Percentiles rank a stretch among this genome's conserved stretches.
Conservation (phyloP, 805 yeast species). For the Maudiozyma serrabonitensis region DNA sequence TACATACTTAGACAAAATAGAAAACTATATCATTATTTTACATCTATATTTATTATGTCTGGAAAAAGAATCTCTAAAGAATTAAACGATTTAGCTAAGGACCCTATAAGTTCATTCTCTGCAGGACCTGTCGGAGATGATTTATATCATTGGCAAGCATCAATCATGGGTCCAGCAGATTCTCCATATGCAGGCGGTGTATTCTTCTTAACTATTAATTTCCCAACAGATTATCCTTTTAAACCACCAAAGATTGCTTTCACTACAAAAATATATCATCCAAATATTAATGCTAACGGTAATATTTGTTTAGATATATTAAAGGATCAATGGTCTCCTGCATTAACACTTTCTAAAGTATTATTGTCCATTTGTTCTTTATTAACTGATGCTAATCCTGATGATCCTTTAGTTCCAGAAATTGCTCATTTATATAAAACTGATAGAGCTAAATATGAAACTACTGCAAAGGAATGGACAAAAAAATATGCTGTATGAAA, state of each 20-base stretch:
- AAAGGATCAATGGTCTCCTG: slow-evolving; percentile 99
- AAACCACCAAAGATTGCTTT: slow-evolving; percentile 93
- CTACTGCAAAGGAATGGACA: slow-evolving; percentile 98
- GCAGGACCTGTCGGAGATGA: slow-evolving; percentile 99
- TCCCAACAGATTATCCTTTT: slow-evolving; percentile 98
- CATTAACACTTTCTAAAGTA: slow-evolving; percentile 91
- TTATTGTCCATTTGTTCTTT: slow-evolving; percentile 89
- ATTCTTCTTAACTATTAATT: slow-evolving; percentile 88
- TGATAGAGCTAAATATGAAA: slow-evolving; percentile 87
- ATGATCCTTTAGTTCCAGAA: slow-evolving; percentile 97
- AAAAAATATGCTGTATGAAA: slow-evolving; percentile 85
- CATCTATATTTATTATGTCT: slow-evolving; percentile 46
- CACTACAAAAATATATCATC: slow-evolving; percentile 94
- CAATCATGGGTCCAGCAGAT: slow-evolving; percentile 98
- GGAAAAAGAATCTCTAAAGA: slow-evolving; percentile 90
- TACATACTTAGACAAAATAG: no score
- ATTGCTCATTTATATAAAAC: slow-evolving; percentile 94
- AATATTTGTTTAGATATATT: slow-evolving; percentile 93
- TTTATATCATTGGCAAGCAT: slow-evolving; percentile 98
- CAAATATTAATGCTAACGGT: slow-evolving; percentile 93
- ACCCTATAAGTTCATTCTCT: slow-evolving; percentile 97
- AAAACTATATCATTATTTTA: no score
- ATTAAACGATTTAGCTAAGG: slow-evolving; percentile 92
- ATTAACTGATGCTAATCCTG: slow-evolving; percentile 96
- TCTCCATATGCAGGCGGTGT: slow-evolving; percentile 88